Percentiles rank a stretch among this genome's conserved stretches.
Conservation (phyloP, 345 rosid genomes). For the rapeseed (Brassica napus) region Da-Ae NC_063444.1:16930501-16931000, state of each 20-base stretch:
- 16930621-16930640: too few relatives aligned
- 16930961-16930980: slow-evolving; percentile 28
- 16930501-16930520: too few relatives aligned
- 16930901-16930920: slow-evolving; percentile 32
- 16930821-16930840: slow-evolving; percentile 31
- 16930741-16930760: not conserved
- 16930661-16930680: too few relatives aligned
- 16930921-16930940: not conserved
- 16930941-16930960: slow-evolving; percentile 19
- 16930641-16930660: too few relatives aligned
- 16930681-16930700: too few relatives aligned
- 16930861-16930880: not conserved
- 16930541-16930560: too few relatives aligned
- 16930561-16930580: too few relatives aligned
- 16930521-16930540: too few relatives aligned
- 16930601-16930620: too few relatives aligned
- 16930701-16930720: not conserved
- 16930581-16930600: too few relatives aligned
- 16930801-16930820: not conserved
- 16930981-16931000: slow-evolving; percentile 41
- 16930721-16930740: not conserved
- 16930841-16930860: slow-evolving; percentile 6
- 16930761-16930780: not conserved
- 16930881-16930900: slow-evolving; percentile 34
- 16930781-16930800: not conserved